Evolutionary conservation across 225 moss, liverwort and hornwort genomes (phyloP).

Genomic region (Antitrichia curtipendula): DNA sequence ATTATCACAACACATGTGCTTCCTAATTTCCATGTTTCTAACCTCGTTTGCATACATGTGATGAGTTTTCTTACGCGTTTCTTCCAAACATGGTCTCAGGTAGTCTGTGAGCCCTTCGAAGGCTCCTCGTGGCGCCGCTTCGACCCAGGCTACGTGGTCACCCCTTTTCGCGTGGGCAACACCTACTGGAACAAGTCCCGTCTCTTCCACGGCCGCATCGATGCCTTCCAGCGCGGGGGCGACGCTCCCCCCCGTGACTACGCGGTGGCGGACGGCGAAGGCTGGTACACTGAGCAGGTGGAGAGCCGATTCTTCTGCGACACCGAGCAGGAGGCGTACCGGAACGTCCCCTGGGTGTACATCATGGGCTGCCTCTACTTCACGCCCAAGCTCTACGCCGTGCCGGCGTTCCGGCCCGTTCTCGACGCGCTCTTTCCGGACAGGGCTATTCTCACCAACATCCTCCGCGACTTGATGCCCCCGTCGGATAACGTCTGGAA

Average conservation of each 20-base stretch:
- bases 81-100: background rate
- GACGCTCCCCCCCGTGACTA: background rate
- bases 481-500: conserved; percentile 56
- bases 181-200: background rate
- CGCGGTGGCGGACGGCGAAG: conserved; percentile 12
- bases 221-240: background rate
- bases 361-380: conserved; percentile 67
- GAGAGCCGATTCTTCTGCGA: conserved; percentile 63
- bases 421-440: conserved; percentile 66
- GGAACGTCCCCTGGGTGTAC: conserved; percentile 47
- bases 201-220: conserved; percentile 12
- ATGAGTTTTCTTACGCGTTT: background rate
- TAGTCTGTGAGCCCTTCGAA: conserved; percentile 35
- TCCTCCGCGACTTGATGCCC: conserved; percentile 47
- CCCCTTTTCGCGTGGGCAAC: conserved; percentile 1
- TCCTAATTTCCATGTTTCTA: background rate
- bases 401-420: conserved; percentile 51
- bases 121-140: conserved; percentile 29
- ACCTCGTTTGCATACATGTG: background rate
- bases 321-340: conserved; percentile 47
- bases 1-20: background rate
- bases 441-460: conserved; percentile 32
- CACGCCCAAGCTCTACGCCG: conserved; percentile 60
- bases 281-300: background rate
- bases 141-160: background rate